Evolutionary conservation across 768 basidiomycete genomes (phyloP), one percentile per base, ranked within the genome.

Genomic region (Trametes punicea): DNA sequence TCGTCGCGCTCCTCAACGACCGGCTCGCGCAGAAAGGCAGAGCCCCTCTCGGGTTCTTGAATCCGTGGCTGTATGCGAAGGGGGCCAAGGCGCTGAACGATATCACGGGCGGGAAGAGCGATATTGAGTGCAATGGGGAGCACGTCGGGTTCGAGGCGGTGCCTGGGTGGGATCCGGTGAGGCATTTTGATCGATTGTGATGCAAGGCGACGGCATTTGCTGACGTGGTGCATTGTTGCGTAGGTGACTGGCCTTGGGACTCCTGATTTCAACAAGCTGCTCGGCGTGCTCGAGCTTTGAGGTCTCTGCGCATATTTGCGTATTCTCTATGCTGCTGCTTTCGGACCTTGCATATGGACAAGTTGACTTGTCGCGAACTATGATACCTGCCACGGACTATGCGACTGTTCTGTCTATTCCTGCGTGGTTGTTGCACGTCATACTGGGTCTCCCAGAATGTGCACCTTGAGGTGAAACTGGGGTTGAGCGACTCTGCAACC

Each of bases 1-100:
- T 71, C 47, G 59, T 74, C 50, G 53, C 68, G 38, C 65, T 75
- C 31, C 54, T 74, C 26, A 75, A 73, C 55, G 73, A 69, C 57
- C 46, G 63, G 45, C 71, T 71, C 26, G 48, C 65, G 26, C 62
- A 64, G 10, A 55, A 57, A 4, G 70, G 70, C 31, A 65, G 65
- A 51, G 41, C 60, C 9, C 55, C 63, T 16, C 65, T 73, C 21
- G 73, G 72, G 2, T 74, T 72, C 65, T 53, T 74, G 55, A 74
- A 74, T 63, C 71, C 73, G 40, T 71, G 68, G 66, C 55, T 74
- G 55, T 73, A 74, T 52, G 36, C 60, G 31, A 55, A 44, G 29
- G 66, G 53, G 11, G 56, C 63, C 27, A 36, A 30, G 15, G 64
- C 57, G 45, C 63, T 74, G 51, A 71, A 67, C 30, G 73, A 74